Conservation (phyloP, 1,139 yeast genomes). For the Saccharomyces pastorianus region DNA sequence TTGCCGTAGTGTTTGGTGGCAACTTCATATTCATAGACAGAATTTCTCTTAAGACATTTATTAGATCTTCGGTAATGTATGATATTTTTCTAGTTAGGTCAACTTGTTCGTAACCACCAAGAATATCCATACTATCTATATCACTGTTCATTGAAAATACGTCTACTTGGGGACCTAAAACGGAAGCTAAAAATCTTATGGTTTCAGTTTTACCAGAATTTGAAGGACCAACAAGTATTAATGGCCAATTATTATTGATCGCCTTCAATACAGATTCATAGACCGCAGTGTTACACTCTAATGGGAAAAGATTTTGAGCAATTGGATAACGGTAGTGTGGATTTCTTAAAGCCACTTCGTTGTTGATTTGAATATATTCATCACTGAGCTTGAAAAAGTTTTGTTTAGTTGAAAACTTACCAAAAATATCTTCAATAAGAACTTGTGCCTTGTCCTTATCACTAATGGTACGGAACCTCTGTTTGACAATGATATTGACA, state of each 20-base stretch:
- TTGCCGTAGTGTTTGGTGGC: slow-evolving; percentile 18
- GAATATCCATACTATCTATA: slow-evolving; percentile 88
- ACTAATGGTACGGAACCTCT: slow-evolving; percentile 59
- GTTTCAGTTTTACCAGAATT: slow-evolving; percentile 81
- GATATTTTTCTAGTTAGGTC: slow-evolving; percentile 57
- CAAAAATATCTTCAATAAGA: slow-evolving; percentile 53
- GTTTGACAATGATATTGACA: slow-evolving; percentile 60
- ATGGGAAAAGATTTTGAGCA: slow-evolving; percentile 40
- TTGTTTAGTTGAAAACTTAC: slow-evolving; percentile 35
- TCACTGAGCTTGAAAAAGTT: slow-evolving; percentile 42
- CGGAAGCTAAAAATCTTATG: slow-evolving; percentile 57
- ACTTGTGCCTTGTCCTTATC: slow-evolving; percentile 48
- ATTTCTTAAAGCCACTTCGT: slow-evolving; percentile 44
- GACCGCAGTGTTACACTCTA: slow-evolving; percentile 56
- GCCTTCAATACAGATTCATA: slow-evolving; percentile 72
- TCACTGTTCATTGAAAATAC: slow-evolving; percentile 95
- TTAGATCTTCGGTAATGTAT: slow-evolving; percentile 35
- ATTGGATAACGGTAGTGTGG: slow-evolving; percentile 36
- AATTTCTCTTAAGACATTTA: slow-evolving; percentile 33
- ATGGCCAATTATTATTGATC: slow-evolving; percentile 68
- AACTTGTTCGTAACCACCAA: slow-evolving; percentile 96
- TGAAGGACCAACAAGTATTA: slow-evolving; percentile 79
- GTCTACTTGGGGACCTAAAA: slow-evolving; percentile 62
- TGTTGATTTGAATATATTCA: slow-evolving; percentile 55
- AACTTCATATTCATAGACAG: slow-evolving; percentile 35